These are phyloP conservation scores for Piloderma croceum DNA, from an alignment of 768 basidiomycete species.

Conservation along the genomic window DNA sequence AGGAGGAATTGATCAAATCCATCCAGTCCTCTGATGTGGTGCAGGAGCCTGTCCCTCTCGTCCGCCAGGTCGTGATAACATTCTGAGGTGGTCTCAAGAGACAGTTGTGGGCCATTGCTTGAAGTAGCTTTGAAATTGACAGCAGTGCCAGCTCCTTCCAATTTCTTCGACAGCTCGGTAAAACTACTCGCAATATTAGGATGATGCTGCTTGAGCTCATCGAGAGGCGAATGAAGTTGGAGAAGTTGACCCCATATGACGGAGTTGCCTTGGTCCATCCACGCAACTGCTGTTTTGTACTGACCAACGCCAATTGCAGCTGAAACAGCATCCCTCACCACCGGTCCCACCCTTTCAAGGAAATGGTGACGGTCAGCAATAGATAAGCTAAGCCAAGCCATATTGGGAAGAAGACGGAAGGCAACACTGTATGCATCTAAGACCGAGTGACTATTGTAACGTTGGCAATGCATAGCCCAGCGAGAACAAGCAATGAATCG, in stretches of 20 bases:
- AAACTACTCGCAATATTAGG: slow-evolving; percentile 5
- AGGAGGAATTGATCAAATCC: slow-evolving; percentile 29
- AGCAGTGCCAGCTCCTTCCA: slow-evolving; percentile 1
- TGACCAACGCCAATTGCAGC: slow-evolving; percentile 7
- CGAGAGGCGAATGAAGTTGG: slow-evolving; percentile 12
- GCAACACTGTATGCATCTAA: no score
- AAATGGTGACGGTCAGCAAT: slow-evolving; percentile 8
- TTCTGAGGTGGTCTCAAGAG: no score
- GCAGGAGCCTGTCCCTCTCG: slow-evolving; percentile 8
- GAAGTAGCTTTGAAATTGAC: no score
- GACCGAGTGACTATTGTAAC: no score
- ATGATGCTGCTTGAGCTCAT: slow-evolving; percentile 7
- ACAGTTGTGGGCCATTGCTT: no score
- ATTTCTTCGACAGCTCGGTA: background rate
- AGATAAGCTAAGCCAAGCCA: slow-evolving; percentile 14
- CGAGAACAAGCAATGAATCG: no score
- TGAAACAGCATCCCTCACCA: slow-evolving; percentile 5
- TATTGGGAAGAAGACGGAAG: slow-evolving; percentile 12
- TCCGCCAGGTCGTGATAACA: no score
- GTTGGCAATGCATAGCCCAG: no score
- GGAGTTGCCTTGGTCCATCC: slow-evolving; percentile 16
- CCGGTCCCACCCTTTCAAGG: background rate
- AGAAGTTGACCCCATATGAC: slow-evolving; percentile 17
- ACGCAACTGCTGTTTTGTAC: slow-evolving; percentile 10
- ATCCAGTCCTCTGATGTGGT: slow-evolving; percentile 25